Evolutionary conservation across 2,329 filamentous ascomycete genomes (phyloP).

Genomic region (Colletotrichum sp.): DNA sequence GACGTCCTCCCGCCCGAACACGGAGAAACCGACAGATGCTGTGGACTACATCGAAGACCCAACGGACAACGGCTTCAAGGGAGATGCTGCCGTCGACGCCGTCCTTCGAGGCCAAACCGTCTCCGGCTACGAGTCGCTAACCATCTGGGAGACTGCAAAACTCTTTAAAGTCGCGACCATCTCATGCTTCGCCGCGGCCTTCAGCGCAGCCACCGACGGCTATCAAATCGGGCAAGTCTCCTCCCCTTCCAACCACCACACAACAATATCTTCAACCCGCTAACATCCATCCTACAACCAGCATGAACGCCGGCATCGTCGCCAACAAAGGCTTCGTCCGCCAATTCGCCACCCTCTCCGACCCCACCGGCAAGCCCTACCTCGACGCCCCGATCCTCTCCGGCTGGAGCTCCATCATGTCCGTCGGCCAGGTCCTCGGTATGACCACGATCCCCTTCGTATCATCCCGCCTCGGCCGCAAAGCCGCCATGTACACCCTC

Average conservation of each 20-base stretch:
- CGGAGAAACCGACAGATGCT: background rate
- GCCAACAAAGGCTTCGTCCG: conserved; percentile 42
- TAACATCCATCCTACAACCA: conserved; percentile 1
- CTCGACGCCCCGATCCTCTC: conserved; percentile 38
- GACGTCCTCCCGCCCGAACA: background rate
- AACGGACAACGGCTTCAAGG: background rate
- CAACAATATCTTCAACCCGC: too few relatives aligned
- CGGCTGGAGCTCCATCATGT: conserved; percentile 42
- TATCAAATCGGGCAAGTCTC: conserved; percentile 28
- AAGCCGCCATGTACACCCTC: conserved; percentile 31
- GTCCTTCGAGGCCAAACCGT: conserved; percentile 24
- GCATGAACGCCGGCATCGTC: conserved; percentile 39
- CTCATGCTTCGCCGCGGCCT: conserved; percentile 28
- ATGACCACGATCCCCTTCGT: conserved; percentile 32
- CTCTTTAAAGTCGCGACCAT: conserved; percentile 28
- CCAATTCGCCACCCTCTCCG: conserved; percentile 33
- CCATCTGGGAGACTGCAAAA: conserved; percentile 28
- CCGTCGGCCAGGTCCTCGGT: conserved; percentile 41
- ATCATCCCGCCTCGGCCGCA: conserved; percentile 31
- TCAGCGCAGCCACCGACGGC: conserved; percentile 29
- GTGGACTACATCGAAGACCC: background rate
- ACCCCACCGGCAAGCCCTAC: conserved; percentile 27
- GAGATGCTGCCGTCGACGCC: conserved; percentile 19
- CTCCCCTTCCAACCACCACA: background rate
- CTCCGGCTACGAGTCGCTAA: conserved; percentile 30